phyloP scores from a whole-genome alignment of 208 protist species.

The Acanthamoeba triangularis region DNA sequence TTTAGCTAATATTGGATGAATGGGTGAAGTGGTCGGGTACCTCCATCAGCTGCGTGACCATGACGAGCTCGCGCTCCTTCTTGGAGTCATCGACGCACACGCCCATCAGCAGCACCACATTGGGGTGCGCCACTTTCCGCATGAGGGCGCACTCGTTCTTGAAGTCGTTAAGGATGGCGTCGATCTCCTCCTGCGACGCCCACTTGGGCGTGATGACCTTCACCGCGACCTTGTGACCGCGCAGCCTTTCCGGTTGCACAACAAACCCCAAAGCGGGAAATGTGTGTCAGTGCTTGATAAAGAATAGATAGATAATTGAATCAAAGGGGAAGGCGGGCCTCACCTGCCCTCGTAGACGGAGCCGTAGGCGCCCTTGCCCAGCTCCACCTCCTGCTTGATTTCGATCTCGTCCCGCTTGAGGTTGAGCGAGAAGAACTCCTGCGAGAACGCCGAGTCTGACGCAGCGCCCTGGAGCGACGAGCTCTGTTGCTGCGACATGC shows the following conservation, averaged over 20 bases:
- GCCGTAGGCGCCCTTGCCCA: constrained; percentile 67
- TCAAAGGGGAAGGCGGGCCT: too few species aligned
- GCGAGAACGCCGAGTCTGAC: constrained; percentile 20
- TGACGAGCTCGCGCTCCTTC: constrained; percentile 60
- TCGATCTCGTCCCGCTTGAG: constrained; percentile 70
- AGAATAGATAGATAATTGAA: neutral
- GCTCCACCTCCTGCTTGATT: neutral
- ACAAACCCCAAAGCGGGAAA: too few species aligned
- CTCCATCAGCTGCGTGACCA: constrained; percentile 75
- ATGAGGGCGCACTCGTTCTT: constrained; percentile 73
- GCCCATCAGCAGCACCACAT: constrained; percentile 71
- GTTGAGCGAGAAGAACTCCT: constrained; percentile 76
- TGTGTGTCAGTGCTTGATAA: neutral
- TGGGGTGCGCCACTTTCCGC: constrained; percentile 67
- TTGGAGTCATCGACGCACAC: constrained; percentile 41
- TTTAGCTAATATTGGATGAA: too few species aligned
- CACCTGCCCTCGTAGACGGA: constrained; percentile 61
- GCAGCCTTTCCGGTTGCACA: neutral
- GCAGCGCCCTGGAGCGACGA: neutral
- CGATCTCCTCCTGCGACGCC: constrained; percentile 53
- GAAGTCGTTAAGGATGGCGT: constrained; percentile 67
- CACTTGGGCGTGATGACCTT: constrained; percentile 76
- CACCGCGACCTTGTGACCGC: constrained; percentile 38
- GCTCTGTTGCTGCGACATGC: neutral
- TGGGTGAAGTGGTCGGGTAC: neutral